Conservation (phyloP, 169 alveolate genomes). For the Cryptosporidium sp. region DNA sequence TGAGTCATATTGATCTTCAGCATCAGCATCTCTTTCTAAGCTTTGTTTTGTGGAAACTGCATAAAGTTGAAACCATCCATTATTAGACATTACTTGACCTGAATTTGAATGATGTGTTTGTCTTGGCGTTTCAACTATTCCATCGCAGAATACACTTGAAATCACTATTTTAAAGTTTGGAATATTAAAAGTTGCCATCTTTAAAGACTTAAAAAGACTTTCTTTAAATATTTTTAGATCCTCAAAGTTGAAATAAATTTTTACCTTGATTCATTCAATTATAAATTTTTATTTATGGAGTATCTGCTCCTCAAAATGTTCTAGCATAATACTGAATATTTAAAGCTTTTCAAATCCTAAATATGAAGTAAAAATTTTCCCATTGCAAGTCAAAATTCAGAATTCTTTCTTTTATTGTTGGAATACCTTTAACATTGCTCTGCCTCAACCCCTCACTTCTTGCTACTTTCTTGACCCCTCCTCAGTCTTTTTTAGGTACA, state of each 20-base stretch:
- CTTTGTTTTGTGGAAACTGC: constrained; percentile 9
- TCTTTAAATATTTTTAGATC: not conserved
- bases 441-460: not conserved
- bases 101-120: constrained; percentile 1
- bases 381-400: not conserved
- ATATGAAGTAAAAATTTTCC: not conserved
- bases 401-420: not conserved
- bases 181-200: not conserved
- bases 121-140: constrained; percentile 19
- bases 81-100: constrained; percentile 16
- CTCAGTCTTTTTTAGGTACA: not conserved
- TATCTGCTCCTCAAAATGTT: not conserved
- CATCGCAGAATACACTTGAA: constrained; percentile 1
- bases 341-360: not conserved
- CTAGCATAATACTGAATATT: not conserved
- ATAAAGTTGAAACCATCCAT: constrained; percentile 74
- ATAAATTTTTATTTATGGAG: not conserved
- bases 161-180: constrained; percentile 21
- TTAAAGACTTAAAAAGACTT: not conserved
- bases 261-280: not conserved
- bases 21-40: constrained; percentile 7
- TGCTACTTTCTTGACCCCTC: not conserved
- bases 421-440: not conserved
- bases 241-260: not conserved
- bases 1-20: not conserved